Evolutionary conservation across 1,139 yeast species (phyloP), one percentile per base, ranked within the genome.

Genomic region (Yamadazyma diddensiae): DNA sequence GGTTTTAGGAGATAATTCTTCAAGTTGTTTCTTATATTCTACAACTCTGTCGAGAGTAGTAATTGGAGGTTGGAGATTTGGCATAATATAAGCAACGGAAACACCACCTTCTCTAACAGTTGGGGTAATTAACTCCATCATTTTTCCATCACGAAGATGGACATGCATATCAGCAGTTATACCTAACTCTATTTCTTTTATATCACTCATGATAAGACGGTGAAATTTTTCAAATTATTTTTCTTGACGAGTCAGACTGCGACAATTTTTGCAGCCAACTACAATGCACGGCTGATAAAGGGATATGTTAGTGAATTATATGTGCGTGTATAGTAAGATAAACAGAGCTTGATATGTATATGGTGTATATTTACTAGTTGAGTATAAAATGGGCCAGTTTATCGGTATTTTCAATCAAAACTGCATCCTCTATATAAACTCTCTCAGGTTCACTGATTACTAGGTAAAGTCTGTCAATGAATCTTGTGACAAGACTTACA

Each of bases 121-220:
- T 7, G 98, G 98, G 0, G 97, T 76, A 22, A 90, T 87, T 21
- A 86, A 71, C 46, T 86, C 82, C 83, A 87, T 87, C 96, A 94
- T 87, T 11, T 72, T 70, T 1, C 95, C 97, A 41, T 90, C 95
- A 50, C 98, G 83, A 21, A 94, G 74, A 55, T 92, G 99, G 31
- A 92, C 97, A 53, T 92, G 99, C 76, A 87, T 81, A 55, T 92
- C 99, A 15, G 96, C 97, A 9, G 97, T 86, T 35, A 77, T 62
- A 5, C 96, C 97, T 26, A 90, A 66, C 37, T 80, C 73, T 29
- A 79, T 66, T 46, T 67, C 69, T 29, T 41, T 29, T 23, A 35
- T 36, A 7, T 64, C 63, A 29, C 36, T 31, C 36, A 33, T 41
- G 23, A 10, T 25, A 25, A 13, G 13, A 10, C 11, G 22, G 6